phyloP scores from a whole-genome alignment of 768 basidiomycete genomes.

The Leccinum ochraceum region DNA sequence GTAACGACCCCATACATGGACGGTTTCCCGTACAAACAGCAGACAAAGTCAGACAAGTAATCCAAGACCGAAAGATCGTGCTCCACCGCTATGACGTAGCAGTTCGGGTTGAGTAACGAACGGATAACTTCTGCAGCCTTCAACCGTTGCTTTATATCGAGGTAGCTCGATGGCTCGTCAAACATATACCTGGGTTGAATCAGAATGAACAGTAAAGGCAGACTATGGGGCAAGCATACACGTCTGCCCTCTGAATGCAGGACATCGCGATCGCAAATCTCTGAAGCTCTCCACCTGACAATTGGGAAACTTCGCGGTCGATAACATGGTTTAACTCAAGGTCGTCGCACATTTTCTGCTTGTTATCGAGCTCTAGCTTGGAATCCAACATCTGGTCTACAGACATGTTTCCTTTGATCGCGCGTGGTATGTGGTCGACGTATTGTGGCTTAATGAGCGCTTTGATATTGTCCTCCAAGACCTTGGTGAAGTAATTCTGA shows the following conservation, averaged over 20 bases:
- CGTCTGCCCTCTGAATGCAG: conserved; percentile 92
- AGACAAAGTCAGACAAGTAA: conserved; percentile 98
- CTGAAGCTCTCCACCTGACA: conserved; percentile 97
- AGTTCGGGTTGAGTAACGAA: conserved; percentile 72
- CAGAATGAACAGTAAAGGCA: neutral
- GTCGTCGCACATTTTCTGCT: conserved; percentile 79
- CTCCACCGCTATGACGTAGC: conserved; percentile 97
- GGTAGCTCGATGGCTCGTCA: conserved; percentile 97
- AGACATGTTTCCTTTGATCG: conserved; percentile 87
- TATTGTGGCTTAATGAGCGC: conserved; percentile 99
- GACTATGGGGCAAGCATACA: conserved; percentile 53
- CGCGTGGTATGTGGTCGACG: conserved; percentile 96
- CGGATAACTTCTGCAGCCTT: conserved; percentile 96
- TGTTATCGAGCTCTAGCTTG: conserved; percentile 88
- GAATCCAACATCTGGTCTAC: conserved; percentile 91
- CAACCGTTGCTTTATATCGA: conserved; percentile 94
- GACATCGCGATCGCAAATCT: conserved; percentile 98
- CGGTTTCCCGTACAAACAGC: conserved; percentile 96
- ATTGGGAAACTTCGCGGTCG: conserved; percentile 78
- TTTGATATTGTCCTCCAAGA: conserved; percentile 97
- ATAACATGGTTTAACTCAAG: conserved; percentile 88
- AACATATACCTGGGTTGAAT: conserved; percentile 83
- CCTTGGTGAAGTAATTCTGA: conserved; percentile 99
- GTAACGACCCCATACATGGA: conserved; percentile 99
- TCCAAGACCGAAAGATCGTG: conserved; percentile 98